phyloP scores from a whole-genome alignment of 129 eudicot genomes.

The Deinandra increscens region DNA sequence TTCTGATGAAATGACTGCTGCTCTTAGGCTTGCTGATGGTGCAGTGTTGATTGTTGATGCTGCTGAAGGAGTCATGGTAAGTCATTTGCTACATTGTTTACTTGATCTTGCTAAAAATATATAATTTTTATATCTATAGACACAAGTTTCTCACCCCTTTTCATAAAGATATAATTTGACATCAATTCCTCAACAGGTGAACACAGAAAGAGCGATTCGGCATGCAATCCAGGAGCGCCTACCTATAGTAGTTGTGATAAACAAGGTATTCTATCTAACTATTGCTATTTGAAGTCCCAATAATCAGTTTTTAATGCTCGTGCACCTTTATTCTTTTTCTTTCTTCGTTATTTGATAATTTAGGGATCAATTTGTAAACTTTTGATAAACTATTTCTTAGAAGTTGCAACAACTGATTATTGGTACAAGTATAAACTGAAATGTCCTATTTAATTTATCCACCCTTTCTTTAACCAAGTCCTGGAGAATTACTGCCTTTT shows the following conservation, averaged over 20 bases:
- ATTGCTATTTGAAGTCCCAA: background rate
- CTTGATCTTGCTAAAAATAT: background rate
- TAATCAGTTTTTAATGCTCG: background rate
- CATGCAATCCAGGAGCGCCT: conserved; percentile 96
- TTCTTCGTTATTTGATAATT: background rate
- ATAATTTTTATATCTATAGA: background rate
- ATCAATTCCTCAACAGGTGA: conserved; percentile 51
- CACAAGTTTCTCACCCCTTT: background rate
- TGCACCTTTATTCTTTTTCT: background rate
- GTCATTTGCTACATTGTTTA: conserved; percentile 13
- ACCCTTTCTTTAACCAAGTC: background rate
- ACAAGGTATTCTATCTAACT: conserved; percentile 60
- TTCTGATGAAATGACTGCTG: conserved; percentile 98
- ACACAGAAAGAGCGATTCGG: conserved; percentile 97
- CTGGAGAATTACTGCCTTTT: background rate
- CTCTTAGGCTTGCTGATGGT: conserved; percentile 98
- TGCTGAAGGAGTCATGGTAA: conserved; percentile 98
- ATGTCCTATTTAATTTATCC: background rate
- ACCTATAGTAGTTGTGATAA: conserved; percentile 90
- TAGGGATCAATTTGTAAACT: background rate
- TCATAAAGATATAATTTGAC: conserved; percentile 4
- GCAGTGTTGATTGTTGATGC: conserved; percentile 97
- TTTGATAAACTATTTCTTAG: conserved; percentile 1
- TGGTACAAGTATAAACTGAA: background rate
- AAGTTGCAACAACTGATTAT: conserved; percentile 1